Conservation (phyloP, 2,329 filamentous ascomycete species). For the Didymella segeticola region DNA sequence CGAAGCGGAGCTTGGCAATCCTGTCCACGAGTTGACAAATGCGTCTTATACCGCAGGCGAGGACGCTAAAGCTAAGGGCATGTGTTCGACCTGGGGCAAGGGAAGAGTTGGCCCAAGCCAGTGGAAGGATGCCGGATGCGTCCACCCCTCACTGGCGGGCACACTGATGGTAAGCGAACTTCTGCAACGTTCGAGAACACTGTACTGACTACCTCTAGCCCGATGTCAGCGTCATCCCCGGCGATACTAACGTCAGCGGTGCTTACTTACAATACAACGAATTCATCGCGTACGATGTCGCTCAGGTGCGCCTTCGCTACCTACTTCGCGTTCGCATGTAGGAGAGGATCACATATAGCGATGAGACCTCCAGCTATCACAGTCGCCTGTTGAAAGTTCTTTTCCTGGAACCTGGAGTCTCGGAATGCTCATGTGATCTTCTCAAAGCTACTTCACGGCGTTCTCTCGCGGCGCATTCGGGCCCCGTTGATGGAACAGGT, state of each 20-base stretch:
- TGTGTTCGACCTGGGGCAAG: conserved; percentile 73
- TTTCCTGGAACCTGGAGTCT: too few species aligned
- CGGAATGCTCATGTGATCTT: not conserved
- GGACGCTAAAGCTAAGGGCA: conserved; percentile 65
- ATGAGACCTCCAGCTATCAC: not conserved
- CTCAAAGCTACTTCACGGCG: not conserved
- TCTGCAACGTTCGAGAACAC: not conserved
- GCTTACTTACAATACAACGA: conserved; percentile 72
- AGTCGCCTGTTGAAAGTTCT: not conserved
- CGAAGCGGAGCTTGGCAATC: conserved; percentile 80
- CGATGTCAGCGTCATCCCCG: conserved; percentile 50
- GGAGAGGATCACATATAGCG: not conserved
- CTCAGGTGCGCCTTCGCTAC: conserved; percentile 74
- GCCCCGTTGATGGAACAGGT: not conserved
- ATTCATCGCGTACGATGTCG: conserved; percentile 74
- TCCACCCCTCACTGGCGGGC: conserved; percentile 70
- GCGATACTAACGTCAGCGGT: conserved; percentile 54
- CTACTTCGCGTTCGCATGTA: conserved; percentile 64
- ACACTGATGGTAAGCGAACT: conserved; percentile 67
- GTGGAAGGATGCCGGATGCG: conserved; percentile 77
- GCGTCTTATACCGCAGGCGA: conserved; percentile 69
- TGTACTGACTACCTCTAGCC: conserved; percentile 29
- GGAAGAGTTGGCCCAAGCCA: conserved; percentile 67
- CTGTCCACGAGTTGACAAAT: conserved; percentile 68
- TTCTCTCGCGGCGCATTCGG: not conserved